Evolutionary conservation across 768 basidiomycete species (phyloP), one percentile per base, ranked within the genome.

Genomic region (Leucosporidium yakuticum): DNA sequence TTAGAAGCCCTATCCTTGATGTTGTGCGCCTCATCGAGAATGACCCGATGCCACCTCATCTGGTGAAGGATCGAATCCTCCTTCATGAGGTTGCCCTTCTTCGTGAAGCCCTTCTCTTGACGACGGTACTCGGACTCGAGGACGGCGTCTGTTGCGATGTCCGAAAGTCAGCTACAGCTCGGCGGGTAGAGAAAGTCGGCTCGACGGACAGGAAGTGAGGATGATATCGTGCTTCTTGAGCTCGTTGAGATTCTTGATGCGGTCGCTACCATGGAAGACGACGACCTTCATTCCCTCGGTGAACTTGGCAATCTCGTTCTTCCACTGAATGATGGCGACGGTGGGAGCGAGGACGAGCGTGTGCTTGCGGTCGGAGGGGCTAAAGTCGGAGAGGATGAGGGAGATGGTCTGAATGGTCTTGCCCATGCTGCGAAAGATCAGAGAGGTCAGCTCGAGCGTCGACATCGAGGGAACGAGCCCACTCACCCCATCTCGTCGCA

Each of bases 351-450:
- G 84, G 39, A 99, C 90, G 27, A 99, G 84, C 73, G 93, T 95
- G 4, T 93, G 92, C 77, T 85, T 88, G 68, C 82, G 80, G 31
- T 73, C 65, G 32, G 49, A 34, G 21, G 64, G 62, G 1, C 19
- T 29, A 23, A 58, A 77, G 74, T 93, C 90, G 1, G 88, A 85
- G 7, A 94, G 85, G 48, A 99, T 82, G 49, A 98, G 82, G 1
- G 93, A 84, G 60, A 99, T 94, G 72, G 93, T 91, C 77, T 99
- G 96, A 67, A 99, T 98, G 0, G 95, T 99, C 79, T 93, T 92
- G 20, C 89, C 89, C 90, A 93, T 91, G 25, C 89, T 68, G 60
- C 47, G 9, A 34, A n/a, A 19, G 15, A 39, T 48, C 14, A 7
- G 6, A 14, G 5, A 50, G 5, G 34, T 63, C 62, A 68, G 62